Evolutionary conservation across 2,329 filamentous ascomycete species (phyloP).

Genomic region (Colletotrichum orbiculare): DNA sequence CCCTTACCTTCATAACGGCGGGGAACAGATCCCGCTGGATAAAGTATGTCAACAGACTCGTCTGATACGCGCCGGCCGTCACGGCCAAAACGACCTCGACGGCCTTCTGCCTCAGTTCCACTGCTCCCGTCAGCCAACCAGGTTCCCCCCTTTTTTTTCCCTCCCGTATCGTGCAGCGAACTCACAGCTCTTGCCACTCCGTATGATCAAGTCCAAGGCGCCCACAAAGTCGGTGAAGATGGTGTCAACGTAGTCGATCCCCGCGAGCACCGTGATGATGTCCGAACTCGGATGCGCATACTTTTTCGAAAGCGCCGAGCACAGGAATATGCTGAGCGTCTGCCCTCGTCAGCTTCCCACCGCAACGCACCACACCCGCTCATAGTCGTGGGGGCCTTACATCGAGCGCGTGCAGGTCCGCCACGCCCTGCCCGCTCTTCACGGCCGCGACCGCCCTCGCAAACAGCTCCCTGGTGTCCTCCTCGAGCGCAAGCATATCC

Average conservation of each 20-base stretch:
- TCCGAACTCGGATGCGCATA: conserved; percentile 97
- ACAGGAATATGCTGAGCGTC: conserved; percentile 91
- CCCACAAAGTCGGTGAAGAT: conserved; percentile 91
- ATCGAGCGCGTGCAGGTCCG: conserved; percentile 85
- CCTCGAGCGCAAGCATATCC: conserved; percentile 80
- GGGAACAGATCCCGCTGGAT: conserved; percentile 95
- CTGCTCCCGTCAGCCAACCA: conserved; percentile 56
- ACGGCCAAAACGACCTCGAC: conserved; percentile 85
- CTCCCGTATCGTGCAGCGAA: conserved; percentile 31
- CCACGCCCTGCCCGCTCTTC: conserved; percentile 68
- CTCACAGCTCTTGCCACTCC: conserved; percentile 77
- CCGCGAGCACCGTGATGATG: conserved; percentile 89
- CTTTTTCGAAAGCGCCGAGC: conserved; percentile 83
- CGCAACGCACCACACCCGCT: background rate
- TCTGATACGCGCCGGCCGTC: conserved; percentile 94
- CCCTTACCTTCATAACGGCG: conserved; percentile 86
- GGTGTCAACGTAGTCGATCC: conserved; percentile 86
- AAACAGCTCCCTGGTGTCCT: conserved; percentile 84
- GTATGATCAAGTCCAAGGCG: conserved; percentile 84
- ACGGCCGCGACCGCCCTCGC: conserved; percentile 76
- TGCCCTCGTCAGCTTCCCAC: conserved; percentile 51
- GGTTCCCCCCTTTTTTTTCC: background rate
- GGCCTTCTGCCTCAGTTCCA: conserved; percentile 81
- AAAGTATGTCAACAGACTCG: conserved; percentile 92
- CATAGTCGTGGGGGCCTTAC: conserved; percentile 61